These are phyloP conservation scores for Boletus barrowsii DNA, from an alignment of 768 basidiomycete genomes.

Conservation along the genomic window DNA sequence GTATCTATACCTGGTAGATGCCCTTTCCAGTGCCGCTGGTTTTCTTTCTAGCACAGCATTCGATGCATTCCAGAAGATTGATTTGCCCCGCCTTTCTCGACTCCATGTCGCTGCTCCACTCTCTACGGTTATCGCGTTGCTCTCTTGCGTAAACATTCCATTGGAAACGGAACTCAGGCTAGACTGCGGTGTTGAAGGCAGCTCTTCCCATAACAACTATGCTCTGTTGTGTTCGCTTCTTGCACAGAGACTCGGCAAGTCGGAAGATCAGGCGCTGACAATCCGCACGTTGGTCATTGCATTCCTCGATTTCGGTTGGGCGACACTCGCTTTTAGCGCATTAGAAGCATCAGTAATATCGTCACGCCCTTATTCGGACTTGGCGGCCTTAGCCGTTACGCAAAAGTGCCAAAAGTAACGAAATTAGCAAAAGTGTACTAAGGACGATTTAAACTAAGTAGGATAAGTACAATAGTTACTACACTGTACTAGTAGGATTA, in stretches of 20 bases:
- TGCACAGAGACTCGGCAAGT: background rate
- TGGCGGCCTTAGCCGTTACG: too few species aligned
- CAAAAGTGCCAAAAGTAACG: too few species aligned
- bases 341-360: too few species aligned
- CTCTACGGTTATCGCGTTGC: conserved; percentile 2
- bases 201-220: too few species aligned
- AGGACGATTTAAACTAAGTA: too few species aligned
- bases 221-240: background rate
- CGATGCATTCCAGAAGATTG: background rate
- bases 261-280: background rate
- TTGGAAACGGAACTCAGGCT: background rate
- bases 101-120: conserved; percentile 1
- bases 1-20: conserved; percentile 32
- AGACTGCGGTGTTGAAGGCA: background rate
- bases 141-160: conserved; percentile 7
- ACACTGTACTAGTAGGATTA: too few species aligned
- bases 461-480: background rate
- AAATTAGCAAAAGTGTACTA: too few species aligned
- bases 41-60: background rate
- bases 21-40: conserved; percentile 18
- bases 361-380: too few species aligned
- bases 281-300: background rate
- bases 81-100: conserved; percentile 6
- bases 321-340: background rate
- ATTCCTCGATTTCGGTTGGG: background rate